These are phyloP conservation scores for Leccinum rimulosum DNA, from an alignment of 768 basidiomycete species.

Conservation along the genomic window DNA sequence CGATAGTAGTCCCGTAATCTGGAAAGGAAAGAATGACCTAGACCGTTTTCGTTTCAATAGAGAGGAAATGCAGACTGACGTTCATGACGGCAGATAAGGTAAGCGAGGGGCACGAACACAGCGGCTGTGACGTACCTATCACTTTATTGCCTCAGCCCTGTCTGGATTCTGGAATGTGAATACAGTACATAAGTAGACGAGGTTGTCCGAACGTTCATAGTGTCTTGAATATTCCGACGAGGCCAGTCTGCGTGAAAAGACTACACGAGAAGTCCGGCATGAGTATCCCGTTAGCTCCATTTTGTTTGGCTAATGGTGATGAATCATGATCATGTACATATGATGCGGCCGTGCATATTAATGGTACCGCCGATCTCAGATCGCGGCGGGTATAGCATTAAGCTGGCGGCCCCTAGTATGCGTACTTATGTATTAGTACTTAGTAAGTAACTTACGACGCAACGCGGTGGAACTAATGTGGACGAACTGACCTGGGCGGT, in stretches of 20 bases:
- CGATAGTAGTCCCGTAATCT: not conserved
- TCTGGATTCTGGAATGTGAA: not conserved
- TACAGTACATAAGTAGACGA: not conserved
- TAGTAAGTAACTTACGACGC: not conserved
- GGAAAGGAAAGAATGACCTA: not conserved
- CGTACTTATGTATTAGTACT: not conserved
- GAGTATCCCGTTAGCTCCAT: not conserved
- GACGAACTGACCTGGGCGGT: not conserved
- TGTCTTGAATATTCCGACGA: not conserved
- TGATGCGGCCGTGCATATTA: not conserved
- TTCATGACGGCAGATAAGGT: not conserved
- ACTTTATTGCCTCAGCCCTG: not conserved
- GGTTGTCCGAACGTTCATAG: not conserved
- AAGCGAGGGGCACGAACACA: not conserved
- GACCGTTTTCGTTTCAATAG: not conserved
- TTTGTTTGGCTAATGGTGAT: not conserved
- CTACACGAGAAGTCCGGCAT: not conserved
- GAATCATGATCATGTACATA: not conserved
- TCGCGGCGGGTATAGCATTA: not conserved
- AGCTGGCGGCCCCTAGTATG: not conserved
- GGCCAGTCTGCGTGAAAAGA: not conserved
- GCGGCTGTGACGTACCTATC: not conserved
- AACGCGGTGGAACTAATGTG: not conserved
- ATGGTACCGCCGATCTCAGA: not conserved
- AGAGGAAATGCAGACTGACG: not conserved